Evolutionary conservation across 768 basidiomycete genomes (phyloP).

Genomic region (Pleurotus cornucopiae): DNA sequence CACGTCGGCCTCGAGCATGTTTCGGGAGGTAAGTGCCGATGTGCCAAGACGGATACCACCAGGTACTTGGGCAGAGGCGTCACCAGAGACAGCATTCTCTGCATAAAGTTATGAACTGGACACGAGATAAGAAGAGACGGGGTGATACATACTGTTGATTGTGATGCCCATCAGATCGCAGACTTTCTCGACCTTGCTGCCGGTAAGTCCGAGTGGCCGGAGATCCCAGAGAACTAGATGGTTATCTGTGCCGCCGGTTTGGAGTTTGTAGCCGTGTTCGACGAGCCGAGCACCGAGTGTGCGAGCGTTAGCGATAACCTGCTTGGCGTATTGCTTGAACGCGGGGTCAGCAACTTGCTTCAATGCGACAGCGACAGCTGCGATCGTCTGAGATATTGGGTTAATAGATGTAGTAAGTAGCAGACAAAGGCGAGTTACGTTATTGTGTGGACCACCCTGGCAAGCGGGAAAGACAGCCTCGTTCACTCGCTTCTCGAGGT

Average conservation of each 20-base stretch:
- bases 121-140: neutral
- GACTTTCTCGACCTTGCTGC: constrained; percentile 97
- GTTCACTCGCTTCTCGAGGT: constrained; percentile 96
- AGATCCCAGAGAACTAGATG: constrained; percentile 98
- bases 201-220: constrained; percentile 92
- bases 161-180: constrained; percentile 97
- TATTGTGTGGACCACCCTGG: constrained; percentile 99
- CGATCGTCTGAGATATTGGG: constrained; percentile 66
- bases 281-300: constrained; percentile 71
- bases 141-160: constrained; percentile 72
- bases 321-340: constrained; percentile 89
- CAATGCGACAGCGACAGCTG: constrained; percentile 89
- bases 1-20: constrained; percentile 88
- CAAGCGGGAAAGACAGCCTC: constrained; percentile 99
- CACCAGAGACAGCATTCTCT: constrained; percentile 98
- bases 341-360: constrained; percentile 86
- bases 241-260: constrained; percentile 96
- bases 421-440: constrained; percentile 40
- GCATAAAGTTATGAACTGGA: neutral
- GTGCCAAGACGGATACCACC: constrained; percentile 97
- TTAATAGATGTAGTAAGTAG: neutral
- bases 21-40: constrained; percentile 88
- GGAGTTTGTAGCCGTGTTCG: constrained; percentile 87
- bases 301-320: constrained; percentile 86
- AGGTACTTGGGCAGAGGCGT: constrained; percentile 91